These are phyloP conservation scores for Chlorella sp. DNA, from an alignment of 139 green algal genomes.

Conservation along the genomic window DNA sequence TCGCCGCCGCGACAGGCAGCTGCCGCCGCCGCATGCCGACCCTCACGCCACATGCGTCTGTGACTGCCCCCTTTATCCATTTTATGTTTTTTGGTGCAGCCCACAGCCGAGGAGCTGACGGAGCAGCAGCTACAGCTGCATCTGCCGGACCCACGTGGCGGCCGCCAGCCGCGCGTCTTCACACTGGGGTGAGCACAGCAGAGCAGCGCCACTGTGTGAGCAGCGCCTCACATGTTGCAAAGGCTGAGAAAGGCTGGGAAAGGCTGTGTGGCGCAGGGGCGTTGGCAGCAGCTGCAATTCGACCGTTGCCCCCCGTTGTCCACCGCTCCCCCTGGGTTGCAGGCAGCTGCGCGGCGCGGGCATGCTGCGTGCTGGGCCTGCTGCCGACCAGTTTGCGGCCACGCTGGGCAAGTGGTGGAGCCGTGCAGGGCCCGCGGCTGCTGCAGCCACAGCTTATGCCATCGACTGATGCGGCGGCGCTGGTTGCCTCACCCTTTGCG, in stretches of 20 bases:
- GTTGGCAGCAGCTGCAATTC: background rate
- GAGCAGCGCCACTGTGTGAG: no score
- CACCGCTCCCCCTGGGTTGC: background rate
- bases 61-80: no score
- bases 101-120: background rate
- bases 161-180: background rate
- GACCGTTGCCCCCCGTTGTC: no score
- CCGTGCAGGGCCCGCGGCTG: background rate
- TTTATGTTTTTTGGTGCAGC: background rate
- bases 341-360: conserved; percentile 15
- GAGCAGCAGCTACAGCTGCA: background rate
- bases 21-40: no score
- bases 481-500: no score
- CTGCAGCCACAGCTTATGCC: background rate
- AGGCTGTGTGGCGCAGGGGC: no score
- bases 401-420: conserved; percentile 8
- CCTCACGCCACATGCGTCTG: no score
- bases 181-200: background rate
- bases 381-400: background rate
- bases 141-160: background rate
- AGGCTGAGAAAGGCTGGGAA: no score
- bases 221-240: no score
- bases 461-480: background rate
- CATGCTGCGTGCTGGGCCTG: background rate
- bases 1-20: no score